Base-by-base conservation (phyloP, 192 early-diverging fungal genomes). In the Backusella liffmaniae region DNA sequence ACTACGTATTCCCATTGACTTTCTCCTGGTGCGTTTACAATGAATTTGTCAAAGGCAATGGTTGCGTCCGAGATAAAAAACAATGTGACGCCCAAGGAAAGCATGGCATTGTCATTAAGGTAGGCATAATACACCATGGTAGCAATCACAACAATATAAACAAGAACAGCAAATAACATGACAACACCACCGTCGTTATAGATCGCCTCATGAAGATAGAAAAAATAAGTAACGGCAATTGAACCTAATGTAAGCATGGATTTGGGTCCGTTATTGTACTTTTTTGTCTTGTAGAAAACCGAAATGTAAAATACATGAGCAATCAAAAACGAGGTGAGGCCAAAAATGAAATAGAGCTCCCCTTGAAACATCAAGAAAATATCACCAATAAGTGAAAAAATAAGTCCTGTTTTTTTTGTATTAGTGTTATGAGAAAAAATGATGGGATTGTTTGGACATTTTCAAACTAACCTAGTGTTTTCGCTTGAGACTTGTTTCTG, bases 261-360 rank as follows among this genome's bases (percentile, higher is more conserved):
- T 29, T 62, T 62, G 56, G 56, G 56, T 29, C 56, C 56, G 1
- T 12, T 23, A 12, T 13, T 62, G 56, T 62, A 62, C 12, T 29
- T 62, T 62, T 62, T 62, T 62, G 56, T 62, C 21, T 62, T 8
- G 26, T 62, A 62, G 26, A 62, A 62, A 12, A 62, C 56, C 23
- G 56, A 62, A 62, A 62, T 62, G 9, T 62, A 62, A 62, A 62
- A 62, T 13, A 62, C 56, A 62, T 62, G 56, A 3, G 56, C 56
- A 29, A 62, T 62, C 56, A 62, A 29, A 10, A 62, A 62, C 9
- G 56, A 62, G 0, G 18, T 7, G 9, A 62, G 26, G n/a, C 56
- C 56, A 10, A 62, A 23, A 29, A 62, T 62, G 0, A 62, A 62
- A 62, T 62, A 62, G 10, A 3, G 10, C 12, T 62, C 56, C 3